Base-by-base conservation (phyloP, 2,329 filamentous ascomycete species). In the Stagonosporopsis chrysanthemi region DNA sequence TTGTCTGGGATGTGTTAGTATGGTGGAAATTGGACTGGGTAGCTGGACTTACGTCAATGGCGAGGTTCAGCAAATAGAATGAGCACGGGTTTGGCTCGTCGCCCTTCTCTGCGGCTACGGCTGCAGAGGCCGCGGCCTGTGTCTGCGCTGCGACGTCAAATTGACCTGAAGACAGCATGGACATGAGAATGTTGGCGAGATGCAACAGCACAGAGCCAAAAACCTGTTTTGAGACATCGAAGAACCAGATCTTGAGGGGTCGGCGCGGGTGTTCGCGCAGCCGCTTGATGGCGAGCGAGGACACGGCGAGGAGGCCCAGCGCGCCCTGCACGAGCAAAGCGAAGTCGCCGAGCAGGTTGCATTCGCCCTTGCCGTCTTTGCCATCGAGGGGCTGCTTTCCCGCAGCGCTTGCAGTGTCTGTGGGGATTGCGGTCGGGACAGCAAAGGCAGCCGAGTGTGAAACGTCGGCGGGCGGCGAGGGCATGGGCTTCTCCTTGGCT, bases 201-300 rank as follows among this genome's bases (percentile, higher is more conserved):
- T 99, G 95, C 31, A 97, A 87, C 75, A 99, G 83, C 42, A 92
- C 88, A 28, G 92, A 96, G 22, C 95, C 95, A 70, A 98, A 90
- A 51, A 99, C 92, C 81, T 99, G 95, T 81, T 99, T 99, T 29
- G 92, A 96, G 23, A 88, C 95, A 74, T 99, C 95, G 76, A 98
- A 99, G 76, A 91, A 93, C 94, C 95, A 99, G 64, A 99, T 92
- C 83, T 96, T 96, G 71, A 98, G 73, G 1, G 94, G 94, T 52
- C 95, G 86, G 75, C 97, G 94, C 1, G 95, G 94, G 55, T 91
- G 85, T 79, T 99, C 95, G 64, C 91, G 86, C 87, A 90, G 97
- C 66, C 95, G 86, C 81, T 99, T 99, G 81, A 87, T 96, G 7
- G 98, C 94, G 45, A 99, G 84, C 1, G 92, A 91, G 52, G 94